Evolutionary conservation across 345 rosid species (phyloP), one percentile per base, ranked within the genome.

Genomic region (Moricandia moricandioides): DNA sequence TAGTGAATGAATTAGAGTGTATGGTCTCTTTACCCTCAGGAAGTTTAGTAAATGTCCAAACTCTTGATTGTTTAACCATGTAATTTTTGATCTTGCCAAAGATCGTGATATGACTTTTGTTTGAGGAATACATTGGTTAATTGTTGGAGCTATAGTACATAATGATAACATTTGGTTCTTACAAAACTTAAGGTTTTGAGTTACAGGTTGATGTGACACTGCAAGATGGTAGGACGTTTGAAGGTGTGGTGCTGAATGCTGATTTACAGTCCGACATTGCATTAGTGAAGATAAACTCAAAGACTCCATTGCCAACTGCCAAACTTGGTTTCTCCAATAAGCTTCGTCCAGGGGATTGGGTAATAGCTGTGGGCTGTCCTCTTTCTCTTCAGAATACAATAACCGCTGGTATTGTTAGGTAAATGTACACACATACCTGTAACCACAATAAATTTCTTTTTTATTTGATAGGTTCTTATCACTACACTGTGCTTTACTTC

Each of bases 321-420:
- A 86, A 86, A 51, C 89, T 91, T 87, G 97, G 98, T 60, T 85
- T 82, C 55, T 91, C 98, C 8, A 86, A 84, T 78, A 88, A 82
- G 82, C 89, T 94, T 80, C 95, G 93, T 74, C 95, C 97, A 59
- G 98, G 98, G 37, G 98, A 94, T 69, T 94, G 97, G 97, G 97
- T 91, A 31, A 65, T 91, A 65, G 91, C 98, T 33, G 47, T 91
- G 80, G 98, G 98, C n/a, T 90, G 93, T 73, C 98, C 97, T n/a
- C 91, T 90, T 71, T 85, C 93, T 78, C 91, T 94, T 75, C 97
- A 94, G 74, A 94, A 91, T 69, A 90, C 98, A 13, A 75, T 94
- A 24, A 94, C 98, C 52, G 97, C 96, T 59, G 98, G 97, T 65
- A 91, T 94, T 74, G 89, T 94, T 8, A 94, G 98, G 98, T 91